A percentile compares a stretch with the other conserved stretches of the same genome.
Conservation (phyloP, 345 rosid species). For the Brassica cretica region DNA sequence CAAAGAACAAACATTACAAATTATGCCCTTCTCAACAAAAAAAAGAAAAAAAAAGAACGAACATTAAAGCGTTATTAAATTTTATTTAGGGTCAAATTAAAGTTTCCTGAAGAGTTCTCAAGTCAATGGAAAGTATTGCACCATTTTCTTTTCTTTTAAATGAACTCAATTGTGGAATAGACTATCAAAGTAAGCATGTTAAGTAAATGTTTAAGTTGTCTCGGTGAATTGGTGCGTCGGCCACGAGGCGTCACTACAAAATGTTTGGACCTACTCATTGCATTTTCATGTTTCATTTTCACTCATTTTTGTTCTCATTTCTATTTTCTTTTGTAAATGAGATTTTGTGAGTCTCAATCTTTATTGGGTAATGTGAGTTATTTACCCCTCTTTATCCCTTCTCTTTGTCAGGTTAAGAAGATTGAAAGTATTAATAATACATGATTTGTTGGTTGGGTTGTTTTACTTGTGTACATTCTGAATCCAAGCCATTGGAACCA, state of each 20-base stretch:
- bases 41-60: neutral
- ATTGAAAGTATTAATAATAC: neutral
- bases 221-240: constrained; percentile 39
- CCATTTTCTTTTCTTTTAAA: neutral
- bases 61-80: neutral
- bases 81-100: neutral
- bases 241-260: constrained; percentile 41
- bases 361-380: neutral
- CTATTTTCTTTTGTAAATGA: neutral
- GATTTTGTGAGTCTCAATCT: neutral
- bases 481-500: neutral
- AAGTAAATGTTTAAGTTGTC: constrained; percentile 24
- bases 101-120: neutral
- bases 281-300: neutral
- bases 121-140: constrained; percentile 26
- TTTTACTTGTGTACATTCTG: neutral
- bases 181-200: constrained; percentile 32
- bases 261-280: constrained; percentile 37
- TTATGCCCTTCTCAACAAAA: no score
- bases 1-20: neutral
- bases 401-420: neutral
- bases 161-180: constrained; percentile 29
- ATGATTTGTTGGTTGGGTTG: neutral
- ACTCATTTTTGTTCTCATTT: neutral
- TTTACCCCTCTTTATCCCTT: neutral